Percentiles rank a stretch among this genome's conserved stretches.
Evolutionary conservation across 306 rosid species (phyloP).

Genomic region (Prunus mongolica): DNA sequence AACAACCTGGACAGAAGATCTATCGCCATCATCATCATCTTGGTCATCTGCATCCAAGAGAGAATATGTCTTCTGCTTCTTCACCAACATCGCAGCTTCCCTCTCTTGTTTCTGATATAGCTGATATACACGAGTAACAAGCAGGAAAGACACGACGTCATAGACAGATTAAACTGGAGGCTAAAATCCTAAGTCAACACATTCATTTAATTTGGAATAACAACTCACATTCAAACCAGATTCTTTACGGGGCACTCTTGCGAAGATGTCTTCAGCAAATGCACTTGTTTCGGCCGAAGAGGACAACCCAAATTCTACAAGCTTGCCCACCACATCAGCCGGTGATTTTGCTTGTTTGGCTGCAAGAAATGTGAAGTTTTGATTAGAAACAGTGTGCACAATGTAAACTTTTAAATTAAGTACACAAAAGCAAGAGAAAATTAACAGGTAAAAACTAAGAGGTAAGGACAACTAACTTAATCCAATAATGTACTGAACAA

Average conservation of each 20-base stretch:
- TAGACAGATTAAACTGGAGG: neutral
- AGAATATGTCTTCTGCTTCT: slow-evolving; percentile 67
- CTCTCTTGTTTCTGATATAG: slow-evolving; percentile 78
- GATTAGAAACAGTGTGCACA: neutral
- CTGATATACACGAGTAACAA: slow-evolving; percentile 39
- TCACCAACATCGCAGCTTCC: slow-evolving; percentile 75
- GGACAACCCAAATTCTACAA: slow-evolving; percentile 53
- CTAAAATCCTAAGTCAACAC: neutral
- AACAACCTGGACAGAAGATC: slow-evolving; percentile 31
- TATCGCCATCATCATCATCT: slow-evolving; percentile 30
- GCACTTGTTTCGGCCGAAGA: slow-evolving; percentile 49
- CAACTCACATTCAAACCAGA: slow-evolving; percentile 57
- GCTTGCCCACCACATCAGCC: slow-evolving; percentile 52
- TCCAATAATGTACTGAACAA: slow-evolving; percentile 77
- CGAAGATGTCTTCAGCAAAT: slow-evolving; percentile 67
- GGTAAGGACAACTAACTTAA: slow-evolving; percentile 39
- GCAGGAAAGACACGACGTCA: slow-evolving; percentile 1
- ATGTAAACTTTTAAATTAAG: neutral
- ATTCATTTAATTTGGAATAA: slow-evolving; percentile 3
- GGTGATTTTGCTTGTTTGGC: slow-evolving; percentile 81
- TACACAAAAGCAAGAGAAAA: neutral
- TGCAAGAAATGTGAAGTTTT: slow-evolving; percentile 24
- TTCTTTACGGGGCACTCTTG: slow-evolving; percentile 60
- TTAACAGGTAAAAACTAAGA: neutral
- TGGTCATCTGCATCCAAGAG: slow-evolving; percentile 71